Evolutionary conservation across 345 rosid species (phyloP).

Genomic region (Camelina neglecta): DNA sequence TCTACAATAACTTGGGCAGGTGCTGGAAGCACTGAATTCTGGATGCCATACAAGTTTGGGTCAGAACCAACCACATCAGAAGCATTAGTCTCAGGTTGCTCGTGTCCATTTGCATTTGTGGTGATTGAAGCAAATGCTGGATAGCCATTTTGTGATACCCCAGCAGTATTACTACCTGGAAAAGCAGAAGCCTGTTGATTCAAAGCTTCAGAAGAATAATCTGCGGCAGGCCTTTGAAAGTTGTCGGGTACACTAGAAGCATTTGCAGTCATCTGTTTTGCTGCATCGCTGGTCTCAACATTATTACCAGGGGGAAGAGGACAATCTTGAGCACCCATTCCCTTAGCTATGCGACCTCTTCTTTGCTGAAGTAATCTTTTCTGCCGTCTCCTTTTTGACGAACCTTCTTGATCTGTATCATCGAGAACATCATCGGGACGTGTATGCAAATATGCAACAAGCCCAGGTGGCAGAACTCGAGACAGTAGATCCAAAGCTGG

Average conservation of each 20-base stretch:
- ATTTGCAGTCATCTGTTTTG: conserved; percentile 52
- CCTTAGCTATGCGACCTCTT: conserved; percentile 70
- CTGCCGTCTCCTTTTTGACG: conserved; percentile 77
- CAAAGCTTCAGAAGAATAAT: conserved; percentile 57
- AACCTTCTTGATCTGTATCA: conserved; percentile 73
- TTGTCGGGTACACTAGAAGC: conserved; percentile 54
- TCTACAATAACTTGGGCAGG: conserved; percentile 99
- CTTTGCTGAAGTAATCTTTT: conserved; percentile 89
- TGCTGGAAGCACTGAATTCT: conserved; percentile 72
- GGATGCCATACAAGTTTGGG: conserved; percentile 50
- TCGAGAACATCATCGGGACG: conserved; percentile 71
- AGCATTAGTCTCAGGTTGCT: conserved; percentile 55
- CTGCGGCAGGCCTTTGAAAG: conserved; percentile 54
- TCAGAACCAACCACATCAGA: conserved; percentile 56
- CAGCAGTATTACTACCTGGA: conserved; percentile 47
- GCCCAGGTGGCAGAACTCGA: conserved; percentile 97
- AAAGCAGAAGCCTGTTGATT: conserved; percentile 53
- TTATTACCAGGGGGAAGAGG: conserved; percentile 53
- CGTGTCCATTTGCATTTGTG: conserved; percentile 50
- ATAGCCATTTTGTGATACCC: conserved; percentile 60
- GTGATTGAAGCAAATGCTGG: conserved; percentile 50
- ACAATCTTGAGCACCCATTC: conserved; percentile 66
- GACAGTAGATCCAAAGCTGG: conserved; percentile 89
- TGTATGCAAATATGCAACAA: conserved; percentile 97
- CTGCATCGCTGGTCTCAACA: conserved; percentile 63